Percentiles rank a stretch among this genome's conserved stretches.
phyloP scores from a whole-genome alignment of 2,329 filamentous ascomycete genomes.

The Pestalotiopsis fici region DNA sequence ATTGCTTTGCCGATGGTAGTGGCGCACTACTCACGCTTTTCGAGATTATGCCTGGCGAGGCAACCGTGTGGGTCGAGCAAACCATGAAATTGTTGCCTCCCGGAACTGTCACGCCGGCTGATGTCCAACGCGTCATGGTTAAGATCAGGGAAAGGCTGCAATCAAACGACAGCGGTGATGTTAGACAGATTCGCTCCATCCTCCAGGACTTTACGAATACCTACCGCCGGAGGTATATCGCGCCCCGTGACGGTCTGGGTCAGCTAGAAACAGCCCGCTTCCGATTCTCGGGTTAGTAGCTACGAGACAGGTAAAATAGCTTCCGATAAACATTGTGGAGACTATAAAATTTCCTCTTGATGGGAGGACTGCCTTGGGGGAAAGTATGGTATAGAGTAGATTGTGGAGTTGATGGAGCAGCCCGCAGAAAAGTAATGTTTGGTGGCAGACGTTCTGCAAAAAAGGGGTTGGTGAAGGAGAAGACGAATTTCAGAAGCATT shows the following conservation, averaged over 20 bases:
- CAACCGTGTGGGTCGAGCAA: conserved; percentile 77
- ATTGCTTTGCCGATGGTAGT: conserved; percentile 93
- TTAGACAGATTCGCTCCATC: conserved; percentile 78
- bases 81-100: conserved; percentile 83
- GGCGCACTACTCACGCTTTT: conserved; percentile 90
- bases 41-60: conserved; percentile 79
- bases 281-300: conserved; percentile 65
- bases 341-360: not conserved
- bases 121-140: conserved; percentile 77
- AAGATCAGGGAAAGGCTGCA: conserved; percentile 80
- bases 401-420: not conserved
- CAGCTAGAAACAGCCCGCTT: conserved; percentile 85
- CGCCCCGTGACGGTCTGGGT: conserved; percentile 89
- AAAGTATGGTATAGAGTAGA: not conserved
- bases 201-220: conserved; percentile 97
- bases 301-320: not conserved
- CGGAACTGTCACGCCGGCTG: conserved; percentile 77
- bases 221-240: conserved; percentile 90
- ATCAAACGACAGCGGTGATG: conserved; percentile 58
- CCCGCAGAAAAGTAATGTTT: not conserved
- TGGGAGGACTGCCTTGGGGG: not conserved
- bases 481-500: not conserved
- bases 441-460: not conserved
- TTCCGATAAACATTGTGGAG: not conserved
- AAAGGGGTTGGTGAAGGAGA: not conserved